Evolutionary conservation across 108 stramenopile species (phyloP), one percentile per base, ranked within the genome.

Genomic region (Skeletonema tropicum): DNA sequence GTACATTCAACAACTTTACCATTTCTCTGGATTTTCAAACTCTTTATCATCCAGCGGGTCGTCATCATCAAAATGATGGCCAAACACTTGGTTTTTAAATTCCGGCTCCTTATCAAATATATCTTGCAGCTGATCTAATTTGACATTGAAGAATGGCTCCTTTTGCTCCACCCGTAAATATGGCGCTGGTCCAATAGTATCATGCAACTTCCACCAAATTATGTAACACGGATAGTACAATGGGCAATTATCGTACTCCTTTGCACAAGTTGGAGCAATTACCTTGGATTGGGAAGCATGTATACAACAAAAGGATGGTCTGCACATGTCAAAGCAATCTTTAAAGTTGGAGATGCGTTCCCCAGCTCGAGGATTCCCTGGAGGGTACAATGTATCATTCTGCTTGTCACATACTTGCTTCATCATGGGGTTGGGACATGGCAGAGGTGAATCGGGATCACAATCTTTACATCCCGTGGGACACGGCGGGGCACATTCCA

Each of bases 291-390:
- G 10, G 13, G 75, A 77, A 74, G 77, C 80, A 38, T 87, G 84
- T 46, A 87, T 87, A 49, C 86, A 87, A 39, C 86, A 87, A 57
- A 83, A 87, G 52, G 81, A 83, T 14, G 83, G 83, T 60, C 85
- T 85, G 81, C 86, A 87, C 73, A 76, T 77, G 15, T 83, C 71
- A 49, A 82, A 87, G 30, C 86, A 87, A 41, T 85, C 77, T 48
- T 42, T 46, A 46, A 87, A 87, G 35, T 77, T 85, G 52, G 76
- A 70, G 11, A 58, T 46, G 5, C 71, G 70, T 35, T 79, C 49
- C 33, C 71, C 70, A 2, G 23, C 74, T 46, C 33, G 39, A 23
- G 65, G 21, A 57, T 55, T 55, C 5, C 55, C 70, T 48, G 66
- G 59, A 23, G 74, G 74, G 15, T 58, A 75, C 31, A 75, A 42